Base-by-base conservation (phyloP, 2,329 filamentous ascomycete species). In the Beauveria brongniartii region DNA sequence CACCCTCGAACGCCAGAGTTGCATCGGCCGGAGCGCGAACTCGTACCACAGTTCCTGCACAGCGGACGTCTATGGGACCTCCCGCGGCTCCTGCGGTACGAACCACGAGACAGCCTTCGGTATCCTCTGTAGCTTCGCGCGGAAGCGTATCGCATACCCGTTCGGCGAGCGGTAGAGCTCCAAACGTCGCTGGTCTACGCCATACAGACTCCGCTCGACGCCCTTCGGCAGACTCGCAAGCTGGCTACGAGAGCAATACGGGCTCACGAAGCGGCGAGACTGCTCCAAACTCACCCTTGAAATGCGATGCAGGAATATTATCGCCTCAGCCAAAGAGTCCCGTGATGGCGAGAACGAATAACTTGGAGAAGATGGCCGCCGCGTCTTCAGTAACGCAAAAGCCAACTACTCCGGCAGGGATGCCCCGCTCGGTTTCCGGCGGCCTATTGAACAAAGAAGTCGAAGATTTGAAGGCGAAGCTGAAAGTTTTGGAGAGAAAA, bases 401-500 rank as follows among this genome's bases (percentile, higher is more conserved):
- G 40, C 70, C 71, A 43, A 65, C 71, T 3, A 65, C 71, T 30
- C 61, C 65, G 40, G 64, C 71, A 30, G 60, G 67, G 18, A 65
- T 69, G 67, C 26, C 72, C 70, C 20, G 65, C 75, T 71, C 80
- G 24, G 78, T 78, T 14, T 76, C 75, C 3, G 78, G 74, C 61
- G 80, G 82, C 8, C 78, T 82, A 1, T 74, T 81, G 2, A 80
- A 76, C 24, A 81, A 88, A 64, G 89, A 95, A 69, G 85, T 93
- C 22, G 92, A 97, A 66, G 91, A 96, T 65, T 78, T 97, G 18
- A 92, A 96, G 71, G 87, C 91, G 0, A 97, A 96, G 71, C 77
- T 97, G 2, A 86, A 88, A 59, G 81, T 97, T 3, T 79, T 97
- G 67, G 92, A 99, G 72, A 90, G 93, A 67, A 96, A 96, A 72